Percentiles rank a stretch among this genome's conserved stretches.
Conservation (phyloP, 148 eudicot genomes). For the Nyssa sinensis region DNA sequence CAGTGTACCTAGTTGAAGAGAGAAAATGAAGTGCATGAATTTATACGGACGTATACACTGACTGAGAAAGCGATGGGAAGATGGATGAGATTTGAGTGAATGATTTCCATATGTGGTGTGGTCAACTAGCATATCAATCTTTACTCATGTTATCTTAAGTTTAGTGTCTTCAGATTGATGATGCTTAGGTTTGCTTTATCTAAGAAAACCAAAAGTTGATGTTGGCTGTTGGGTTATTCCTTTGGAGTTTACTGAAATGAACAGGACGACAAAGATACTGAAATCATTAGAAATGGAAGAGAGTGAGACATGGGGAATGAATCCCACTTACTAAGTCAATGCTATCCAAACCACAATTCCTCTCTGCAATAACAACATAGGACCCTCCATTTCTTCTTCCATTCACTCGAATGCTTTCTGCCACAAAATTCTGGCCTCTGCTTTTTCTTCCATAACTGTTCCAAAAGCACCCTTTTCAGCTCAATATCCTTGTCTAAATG, state of each 20-base stretch:
- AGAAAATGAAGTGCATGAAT: too few relatives aligned
- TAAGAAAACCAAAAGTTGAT: too few relatives aligned
- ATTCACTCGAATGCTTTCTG: neutral
- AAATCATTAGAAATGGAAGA: neutral
- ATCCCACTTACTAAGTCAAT: too few relatives aligned
- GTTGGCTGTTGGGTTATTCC: neutral
- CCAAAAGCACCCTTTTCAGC: neutral
- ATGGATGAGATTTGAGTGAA: neutral
- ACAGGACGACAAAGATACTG: neutral
- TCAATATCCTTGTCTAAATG: too few relatives aligned
- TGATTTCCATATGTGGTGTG: neutral
- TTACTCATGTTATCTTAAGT: too few relatives aligned
- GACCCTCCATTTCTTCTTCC: constrained; percentile 8
- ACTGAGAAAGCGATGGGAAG: too few relatives aligned
- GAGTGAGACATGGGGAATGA: neutral
- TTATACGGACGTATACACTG: too few relatives aligned
- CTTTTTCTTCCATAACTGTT: constrained; percentile 2
- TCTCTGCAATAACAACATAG: too few relatives aligned
- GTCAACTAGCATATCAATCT: constrained; percentile 26
- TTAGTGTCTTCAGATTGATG: too few relatives aligned
- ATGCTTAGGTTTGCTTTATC: too few relatives aligned
- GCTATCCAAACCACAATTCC: too few relatives aligned
- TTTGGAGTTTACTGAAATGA: constrained; percentile 1
- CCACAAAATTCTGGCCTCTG: constrained; percentile 1
- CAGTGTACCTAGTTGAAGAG: too few relatives aligned